phyloP scores from a whole-genome alignment of 257 asterid species.

The Scutellaria minor region DNA sequence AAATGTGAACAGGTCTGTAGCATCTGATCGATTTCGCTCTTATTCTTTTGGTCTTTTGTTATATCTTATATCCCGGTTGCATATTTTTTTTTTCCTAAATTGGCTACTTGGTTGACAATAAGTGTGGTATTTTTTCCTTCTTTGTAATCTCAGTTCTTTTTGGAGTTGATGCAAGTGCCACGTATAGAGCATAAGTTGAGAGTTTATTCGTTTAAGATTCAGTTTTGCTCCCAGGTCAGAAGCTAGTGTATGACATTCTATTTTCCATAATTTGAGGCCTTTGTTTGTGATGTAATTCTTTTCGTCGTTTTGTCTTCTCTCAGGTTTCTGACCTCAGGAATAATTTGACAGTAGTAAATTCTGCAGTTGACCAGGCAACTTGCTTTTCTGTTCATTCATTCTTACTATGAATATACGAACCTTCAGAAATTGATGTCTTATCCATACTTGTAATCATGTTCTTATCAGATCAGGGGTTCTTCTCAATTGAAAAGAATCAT shows the following conservation, averaged over 20 bases:
- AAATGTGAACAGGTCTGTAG: constrained; percentile 87
- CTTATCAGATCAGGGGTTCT: constrained; percentile 85
- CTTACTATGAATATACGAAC: constrained; percentile 26
- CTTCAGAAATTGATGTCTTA: constrained; percentile 30
- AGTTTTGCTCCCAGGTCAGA: constrained; percentile 79
- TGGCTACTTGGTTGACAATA: constrained; percentile 24
- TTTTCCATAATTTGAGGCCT: constrained; percentile 24
- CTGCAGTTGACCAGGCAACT: constrained; percentile 90
- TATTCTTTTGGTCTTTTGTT: constrained; percentile 16
- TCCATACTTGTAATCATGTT: constrained; percentile 35
- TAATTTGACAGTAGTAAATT: constrained; percentile 71
- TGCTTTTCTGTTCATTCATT: constrained; percentile 38
- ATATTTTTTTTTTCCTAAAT: not conserved
- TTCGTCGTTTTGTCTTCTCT: constrained; percentile 28
- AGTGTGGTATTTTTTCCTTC: constrained; percentile 26
- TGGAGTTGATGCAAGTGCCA: constrained; percentile 97
- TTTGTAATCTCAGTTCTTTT: constrained; percentile 66
- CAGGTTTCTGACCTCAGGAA: constrained; percentile 89
- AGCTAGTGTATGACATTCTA: constrained; percentile 27
- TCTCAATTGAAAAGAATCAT: constrained; percentile 82
- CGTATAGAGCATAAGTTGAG: constrained; percentile 82
- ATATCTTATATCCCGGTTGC: constrained; percentile 18
- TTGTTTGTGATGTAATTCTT: constrained; percentile 2
- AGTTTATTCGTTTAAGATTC: constrained; percentile 89
- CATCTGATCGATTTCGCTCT: constrained; percentile 32